Conservation (phyloP, 495 filamentous ascomycete species). For the Schizothecium vesticola region DNA sequence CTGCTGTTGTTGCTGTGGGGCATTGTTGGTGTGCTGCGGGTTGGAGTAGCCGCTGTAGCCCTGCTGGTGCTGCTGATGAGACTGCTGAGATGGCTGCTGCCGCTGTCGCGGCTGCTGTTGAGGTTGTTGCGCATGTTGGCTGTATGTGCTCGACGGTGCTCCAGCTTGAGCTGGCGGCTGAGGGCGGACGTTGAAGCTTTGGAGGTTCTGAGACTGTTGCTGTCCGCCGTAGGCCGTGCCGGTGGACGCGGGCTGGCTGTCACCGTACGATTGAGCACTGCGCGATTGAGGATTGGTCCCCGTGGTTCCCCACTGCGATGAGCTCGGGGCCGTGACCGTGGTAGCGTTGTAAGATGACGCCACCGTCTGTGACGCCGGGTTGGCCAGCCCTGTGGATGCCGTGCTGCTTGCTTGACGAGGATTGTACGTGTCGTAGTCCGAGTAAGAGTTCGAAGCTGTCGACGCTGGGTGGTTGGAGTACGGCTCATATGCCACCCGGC, state of each 20-base stretch:
- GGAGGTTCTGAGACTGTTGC: conserved; percentile 19
- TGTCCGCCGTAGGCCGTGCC: conserved; percentile 10
- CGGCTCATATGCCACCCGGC: conserved; percentile 21
- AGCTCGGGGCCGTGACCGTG: conserved; percentile 13
- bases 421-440: conserved; percentile 18
- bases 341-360: conserved; percentile 20
- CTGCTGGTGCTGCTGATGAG: conserved; percentile 17
- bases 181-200: conserved; percentile 25
- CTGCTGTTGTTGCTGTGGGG: conserved; percentile 1
- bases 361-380: conserved; percentile 16
- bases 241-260: conserved; percentile 11
- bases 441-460: conserved; percentile 14
- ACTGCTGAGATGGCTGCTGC: conserved; percentile 9
- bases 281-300: conserved; percentile 14
- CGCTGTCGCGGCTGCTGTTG: conserved; percentile 20
- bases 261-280: conserved; percentile 19
- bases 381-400: conserved; percentile 11
- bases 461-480: conserved; percentile 14
- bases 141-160: conserved; percentile 17
- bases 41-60: conserved; percentile 14
- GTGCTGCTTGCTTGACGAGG: conserved; percentile 11
- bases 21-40: conserved; percentile 14
- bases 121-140: conserved; percentile 22
- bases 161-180: conserved; percentile 18
- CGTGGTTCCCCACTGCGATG: conserved; percentile 22